A percentile compares a stretch with the other conserved stretches of the same genome.
Conservation (phyloP, 305 asterid genomes). For the Striga hermonthica region DNA sequence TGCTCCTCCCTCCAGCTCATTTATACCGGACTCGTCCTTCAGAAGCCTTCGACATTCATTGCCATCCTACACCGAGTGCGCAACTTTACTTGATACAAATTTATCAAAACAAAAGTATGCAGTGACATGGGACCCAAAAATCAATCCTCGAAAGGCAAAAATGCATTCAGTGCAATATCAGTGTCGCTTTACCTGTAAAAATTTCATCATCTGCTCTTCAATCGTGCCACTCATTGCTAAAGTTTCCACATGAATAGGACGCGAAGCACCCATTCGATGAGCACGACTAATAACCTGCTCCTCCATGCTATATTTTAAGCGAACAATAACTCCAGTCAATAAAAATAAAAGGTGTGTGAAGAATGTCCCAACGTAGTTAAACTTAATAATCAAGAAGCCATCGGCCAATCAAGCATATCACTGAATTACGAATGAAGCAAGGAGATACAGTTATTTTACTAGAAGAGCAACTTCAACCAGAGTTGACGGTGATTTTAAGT, state of each 20-base stretch:
- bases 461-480: slow-evolving; percentile 22
- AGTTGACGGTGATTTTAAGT: not conserved
- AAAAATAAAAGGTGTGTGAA: not conserved
- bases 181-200: slow-evolving; percentile 62
- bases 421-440: no score
- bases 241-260: slow-evolving; percentile 88
- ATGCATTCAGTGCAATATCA: not conserved
- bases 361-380: slow-evolving; percentile 20
- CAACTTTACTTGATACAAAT: slow-evolving; percentile 16
- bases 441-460: slow-evolving; percentile 25
- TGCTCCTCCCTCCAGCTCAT: slow-evolving; percentile 52
- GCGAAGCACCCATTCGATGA: slow-evolving; percentile 96
- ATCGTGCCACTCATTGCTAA: slow-evolving; percentile 92
- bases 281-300: slow-evolving; percentile 99
- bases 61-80: slow-evolving; percentile 54
- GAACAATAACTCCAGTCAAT: slow-evolving; percentile 34
- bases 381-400: slow-evolving; percentile 16
- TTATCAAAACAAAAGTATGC: slow-evolving; percentile 2
- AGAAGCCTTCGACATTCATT: slow-evolving; percentile 57
- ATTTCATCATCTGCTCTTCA: slow-evolving; percentile 91
- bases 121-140: not conserved
- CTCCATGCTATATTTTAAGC: slow-evolving; percentile 71
- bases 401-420: slow-evolving; percentile 2
- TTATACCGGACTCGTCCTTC: slow-evolving; percentile 55
- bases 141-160: slow-evolving; percentile 25